Conservation (phyloP, 176 grass and related monocot species). For the Elaeis guineensis region DNA sequence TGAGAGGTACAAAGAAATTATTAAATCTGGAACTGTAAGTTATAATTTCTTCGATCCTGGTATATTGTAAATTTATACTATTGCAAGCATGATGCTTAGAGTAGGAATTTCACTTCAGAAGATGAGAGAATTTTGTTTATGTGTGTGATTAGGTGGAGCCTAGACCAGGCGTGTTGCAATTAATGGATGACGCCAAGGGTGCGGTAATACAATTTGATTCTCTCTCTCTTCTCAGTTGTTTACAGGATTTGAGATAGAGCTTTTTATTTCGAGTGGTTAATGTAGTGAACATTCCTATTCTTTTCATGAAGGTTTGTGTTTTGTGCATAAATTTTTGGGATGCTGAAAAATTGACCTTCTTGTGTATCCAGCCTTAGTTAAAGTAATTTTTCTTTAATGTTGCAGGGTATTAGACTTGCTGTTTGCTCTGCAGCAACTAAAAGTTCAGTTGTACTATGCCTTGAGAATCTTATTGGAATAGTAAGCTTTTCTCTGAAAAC, state of each 20-base stretch:
- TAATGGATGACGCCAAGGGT: constrained; percentile 96
- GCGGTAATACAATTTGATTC: constrained; percentile 57
- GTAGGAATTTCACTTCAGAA: constrained; percentile 2
- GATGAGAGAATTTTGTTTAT: constrained; percentile 4
- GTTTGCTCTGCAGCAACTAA: constrained; percentile 98
- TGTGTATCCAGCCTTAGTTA: too few relatives aligned
- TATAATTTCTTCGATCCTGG: constrained; percentile 1
- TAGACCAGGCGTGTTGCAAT: constrained; percentile 66
- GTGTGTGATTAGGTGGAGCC: constrained; percentile 49
- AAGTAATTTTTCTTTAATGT: constrained; percentile 7
- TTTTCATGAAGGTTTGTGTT: too few relatives aligned
- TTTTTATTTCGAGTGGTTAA: too few relatives aligned
- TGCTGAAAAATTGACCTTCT: too few relatives aligned
- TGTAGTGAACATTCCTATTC: too few relatives aligned
- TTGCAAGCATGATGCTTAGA: not conserved
- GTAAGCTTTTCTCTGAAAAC: constrained; percentile 40
- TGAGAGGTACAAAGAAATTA: constrained; percentile 92
- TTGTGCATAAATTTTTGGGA: not conserved
- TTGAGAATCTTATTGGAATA: constrained; percentile 89
- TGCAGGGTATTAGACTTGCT: constrained; percentile 91
- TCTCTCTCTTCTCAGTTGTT: too few relatives aligned
- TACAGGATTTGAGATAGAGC: too few relatives aligned
- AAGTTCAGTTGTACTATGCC: constrained; percentile 77
- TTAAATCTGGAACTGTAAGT: constrained; percentile 92
- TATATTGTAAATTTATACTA: not conserved